Base-by-base conservation (phyloP, 768 basidiomycete species). In the Naematelia aurantialba region DNA sequence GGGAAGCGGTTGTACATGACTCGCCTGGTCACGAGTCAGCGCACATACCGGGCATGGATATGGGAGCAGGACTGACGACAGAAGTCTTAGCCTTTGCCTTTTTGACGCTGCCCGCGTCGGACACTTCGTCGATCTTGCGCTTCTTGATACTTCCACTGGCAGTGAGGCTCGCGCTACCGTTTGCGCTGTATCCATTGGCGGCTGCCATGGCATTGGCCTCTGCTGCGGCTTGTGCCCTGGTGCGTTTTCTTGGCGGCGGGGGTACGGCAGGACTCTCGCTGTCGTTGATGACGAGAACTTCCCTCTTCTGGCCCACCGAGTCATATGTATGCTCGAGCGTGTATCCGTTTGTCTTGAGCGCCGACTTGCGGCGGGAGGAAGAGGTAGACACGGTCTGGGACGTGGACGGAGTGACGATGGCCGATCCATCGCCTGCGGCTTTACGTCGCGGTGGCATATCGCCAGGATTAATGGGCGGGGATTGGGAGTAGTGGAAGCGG, bases 251-350 rank as follows among this genome's bases (percentile, higher is more conserved):
- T 5, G 71, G 68, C n/a, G n/a, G n/a, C n/a, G n/a, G n/a, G n/a
- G n/a, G n/a, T 5, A 60, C 51, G 5, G 54, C 56, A 1, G 72
- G 69, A 19, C 55, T 66, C 12, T 62, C 45, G 1, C 61, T 63
- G 56, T 73, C 72, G 42, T 73, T 66, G n/a, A 73, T 70, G 12
- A 73, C 72, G 13, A 73, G 69, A 29, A 73, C 58, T 44, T 73
- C 72, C 45, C 71, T 70, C 52, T 59, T 59, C 44, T 65, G 59
- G 10, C 72, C 72, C 12, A 63, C 60, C 4, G 67, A 68, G 47
- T 70, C 69, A 42, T 66, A 70, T 2, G 69, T 73, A 45, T 70
- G 69, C 56, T 73, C 72, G 58, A 67, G 67, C 4, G 67, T 71
- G 69, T 69, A 73, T 34, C 72, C 72, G 45, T 70, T 73, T 0